Conservation (phyloP, 2,329 filamentous ascomycete species). For the Fusarium continuum region DNA sequence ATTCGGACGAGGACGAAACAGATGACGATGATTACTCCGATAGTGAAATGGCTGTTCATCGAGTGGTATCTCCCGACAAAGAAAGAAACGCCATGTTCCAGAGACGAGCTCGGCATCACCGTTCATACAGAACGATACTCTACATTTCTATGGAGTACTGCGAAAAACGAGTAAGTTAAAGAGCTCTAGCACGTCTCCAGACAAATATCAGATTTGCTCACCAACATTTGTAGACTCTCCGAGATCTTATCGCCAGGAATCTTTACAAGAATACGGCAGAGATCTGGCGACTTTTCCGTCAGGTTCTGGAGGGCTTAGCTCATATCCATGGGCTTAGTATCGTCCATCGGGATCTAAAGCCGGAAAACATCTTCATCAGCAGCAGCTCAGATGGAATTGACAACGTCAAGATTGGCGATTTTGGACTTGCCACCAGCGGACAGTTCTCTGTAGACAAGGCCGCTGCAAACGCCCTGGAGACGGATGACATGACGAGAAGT, state of each 20-base stretch:
- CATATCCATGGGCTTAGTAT: slow-evolving; percentile 93
- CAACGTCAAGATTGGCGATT: slow-evolving; percentile 96
- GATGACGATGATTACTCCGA: slow-evolving; percentile 57
- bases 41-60: slow-evolving; percentile 45
- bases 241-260: slow-evolving; percentile 83
- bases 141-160: slow-evolving; percentile 99
- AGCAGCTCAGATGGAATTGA: slow-evolving; percentile 75
- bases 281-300: slow-evolving; percentile 89
- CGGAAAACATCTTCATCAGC: slow-evolving; percentile 93
- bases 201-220: not conserved
- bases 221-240: slow-evolving; percentile 67
- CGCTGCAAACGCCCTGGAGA: slow-evolving; percentile 53
- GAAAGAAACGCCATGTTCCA: slow-evolving; percentile 44
- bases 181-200: too few species aligned
- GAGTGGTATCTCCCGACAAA: slow-evolving; percentile 45
- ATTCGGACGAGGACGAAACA: slow-evolving; percentile 57
- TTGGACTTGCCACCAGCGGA: slow-evolving; percentile 90
- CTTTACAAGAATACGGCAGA: slow-evolving; percentile 79
- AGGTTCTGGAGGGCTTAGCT: slow-evolving; percentile 87
- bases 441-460: slow-evolving; percentile 73
- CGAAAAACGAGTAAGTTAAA: slow-evolving; percentile 75
- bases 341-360: slow-evolving; percentile 95
- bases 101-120: slow-evolving; percentile 53
- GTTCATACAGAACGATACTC: slow-evolving; percentile 74
- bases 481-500: slow-evolving; percentile 74